A percentile compares a stretch with the other conserved stretches of the same genome.
These are phyloP conservation scores for Acanthamoeba castellanii DNA, from an alignment of 208 protist genomes.

Conservation along the genomic window DNA sequence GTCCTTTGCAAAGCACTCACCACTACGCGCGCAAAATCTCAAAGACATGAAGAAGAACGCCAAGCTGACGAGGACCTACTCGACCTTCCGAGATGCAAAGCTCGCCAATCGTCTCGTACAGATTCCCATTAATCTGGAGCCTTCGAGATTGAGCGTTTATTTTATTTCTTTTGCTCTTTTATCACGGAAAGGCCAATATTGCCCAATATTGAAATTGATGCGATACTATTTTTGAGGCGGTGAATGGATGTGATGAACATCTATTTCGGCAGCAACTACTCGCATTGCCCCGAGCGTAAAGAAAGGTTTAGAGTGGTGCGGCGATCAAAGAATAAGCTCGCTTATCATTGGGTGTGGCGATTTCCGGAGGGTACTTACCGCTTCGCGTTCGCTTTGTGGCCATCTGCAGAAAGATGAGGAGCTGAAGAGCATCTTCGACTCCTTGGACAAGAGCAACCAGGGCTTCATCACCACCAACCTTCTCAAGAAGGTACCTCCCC, in stretches of 20 bases:
- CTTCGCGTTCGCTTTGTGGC: not conserved
- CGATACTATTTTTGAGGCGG: not conserved
- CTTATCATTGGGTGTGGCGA: not conserved
- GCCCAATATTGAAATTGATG: not conserved
- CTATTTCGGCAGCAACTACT: slow-evolving; percentile 52
- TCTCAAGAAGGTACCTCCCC: not conserved
- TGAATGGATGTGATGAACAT: not conserved
- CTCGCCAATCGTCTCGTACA: not conserved
- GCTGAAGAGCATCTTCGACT: slow-evolving; percentile 59
- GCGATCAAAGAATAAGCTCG: not conserved
- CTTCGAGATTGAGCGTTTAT: no score
- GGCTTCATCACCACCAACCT: slow-evolving; percentile 60
- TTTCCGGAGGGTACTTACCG: not conserved
- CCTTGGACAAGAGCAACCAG: slow-evolving; percentile 66
- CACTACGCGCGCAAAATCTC: not conserved
- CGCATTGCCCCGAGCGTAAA: not conserved
- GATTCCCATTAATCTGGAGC: not conserved
- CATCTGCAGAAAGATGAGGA: slow-evolving; percentile 68
- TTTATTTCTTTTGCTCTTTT: not conserved
- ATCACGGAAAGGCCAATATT: not conserved
- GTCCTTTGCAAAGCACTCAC: no score
- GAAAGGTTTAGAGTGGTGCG: not conserved
- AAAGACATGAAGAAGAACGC: not conserved
- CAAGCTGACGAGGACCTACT: not conserved
- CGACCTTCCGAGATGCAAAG: not conserved